Conservation (phyloP, 148 eudicot species). For the Camellia sinensis region DNA sequence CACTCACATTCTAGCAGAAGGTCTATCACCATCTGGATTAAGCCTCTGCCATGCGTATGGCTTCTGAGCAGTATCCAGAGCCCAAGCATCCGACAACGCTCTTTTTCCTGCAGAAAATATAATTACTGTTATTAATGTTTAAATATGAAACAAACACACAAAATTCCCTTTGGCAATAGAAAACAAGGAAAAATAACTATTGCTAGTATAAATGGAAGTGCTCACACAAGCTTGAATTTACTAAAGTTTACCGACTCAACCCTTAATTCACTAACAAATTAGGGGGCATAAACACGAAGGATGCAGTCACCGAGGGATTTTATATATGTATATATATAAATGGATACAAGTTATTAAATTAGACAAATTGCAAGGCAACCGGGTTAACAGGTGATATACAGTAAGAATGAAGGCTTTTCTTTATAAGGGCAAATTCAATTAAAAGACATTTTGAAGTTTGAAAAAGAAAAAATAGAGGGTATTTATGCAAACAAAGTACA, state of each 20-base stretch:
- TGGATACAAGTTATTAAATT: too few relatives aligned
- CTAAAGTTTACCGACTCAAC: not conserved
- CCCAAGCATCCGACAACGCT: constrained; percentile 93
- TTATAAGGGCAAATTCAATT: too few relatives aligned
- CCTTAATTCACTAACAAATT: not conserved
- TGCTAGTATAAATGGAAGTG: not conserved
- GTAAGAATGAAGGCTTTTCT: too few relatives aligned
- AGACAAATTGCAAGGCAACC: too few relatives aligned
- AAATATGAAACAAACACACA: not conserved
- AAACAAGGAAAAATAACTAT: not conserved
- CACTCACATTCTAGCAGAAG: constrained; percentile 99
- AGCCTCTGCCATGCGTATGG: constrained; percentile 92
- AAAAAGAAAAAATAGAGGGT: too few relatives aligned
- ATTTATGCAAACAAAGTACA: too few relatives aligned
- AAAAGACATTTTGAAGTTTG: too few relatives aligned
- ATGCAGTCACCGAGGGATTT: not conserved
- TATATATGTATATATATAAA: too few relatives aligned
- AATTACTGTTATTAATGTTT: not conserved
- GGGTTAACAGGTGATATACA: too few relatives aligned
- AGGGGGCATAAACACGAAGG: not conserved
- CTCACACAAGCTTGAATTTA: constrained; percentile 4
- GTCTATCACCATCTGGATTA: constrained; percentile 93
- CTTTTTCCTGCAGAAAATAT: constrained; percentile 66
- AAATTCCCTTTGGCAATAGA: not conserved
- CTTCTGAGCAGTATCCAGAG: constrained; percentile 94